A percentile compares a stretch with the other conserved stretches of the same genome.
These are phyloP conservation scores for Lophiotrema nucula DNA, from an alignment of 495 filamentous ascomycete species.

Conservation along the genomic window DNA sequence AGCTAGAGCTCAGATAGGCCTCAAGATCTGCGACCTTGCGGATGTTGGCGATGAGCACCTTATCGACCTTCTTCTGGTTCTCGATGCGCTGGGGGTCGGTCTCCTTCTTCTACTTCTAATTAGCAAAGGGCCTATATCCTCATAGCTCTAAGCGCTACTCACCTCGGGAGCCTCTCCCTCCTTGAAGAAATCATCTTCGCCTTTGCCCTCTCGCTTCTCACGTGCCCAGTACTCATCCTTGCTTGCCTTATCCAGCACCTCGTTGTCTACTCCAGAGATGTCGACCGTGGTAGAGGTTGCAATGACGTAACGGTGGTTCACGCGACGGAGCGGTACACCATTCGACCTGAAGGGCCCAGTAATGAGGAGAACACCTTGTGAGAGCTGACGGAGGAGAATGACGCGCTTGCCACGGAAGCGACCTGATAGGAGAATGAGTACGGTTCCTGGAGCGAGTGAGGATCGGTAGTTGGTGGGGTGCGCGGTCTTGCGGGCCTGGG, in stretches of 20 bases:
- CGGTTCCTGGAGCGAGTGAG: constrained; percentile 85
- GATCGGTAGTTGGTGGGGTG: constrained; percentile 80
- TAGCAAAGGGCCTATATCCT: neutral
- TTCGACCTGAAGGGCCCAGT: constrained; percentile 99
- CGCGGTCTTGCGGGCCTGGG: constrained; percentile 88
- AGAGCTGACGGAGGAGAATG: constrained; percentile 92
- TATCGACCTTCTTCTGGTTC: constrained; percentile 98
- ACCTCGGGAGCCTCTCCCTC: constrained; percentile 95
- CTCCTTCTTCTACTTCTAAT: constrained; percentile 79
- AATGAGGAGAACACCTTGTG: constrained; percentile 94
- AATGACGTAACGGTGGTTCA: constrained; percentile 98
- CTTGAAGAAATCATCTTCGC: constrained; percentile 96
- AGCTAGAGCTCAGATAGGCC: constrained; percentile 84
- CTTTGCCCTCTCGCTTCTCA: constrained; percentile 85
- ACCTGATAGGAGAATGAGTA: constrained; percentile 97
- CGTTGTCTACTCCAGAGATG: constrained; percentile 74
- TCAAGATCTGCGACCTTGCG: constrained; percentile 90
- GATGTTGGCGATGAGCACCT: constrained; percentile 82
- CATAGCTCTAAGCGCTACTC: constrained; percentile 41
- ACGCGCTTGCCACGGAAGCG: constrained; percentile 99
- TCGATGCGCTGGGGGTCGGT: constrained; percentile 80
- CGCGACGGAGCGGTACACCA: constrained; percentile 94
- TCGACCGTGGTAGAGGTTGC: constrained; percentile 90
- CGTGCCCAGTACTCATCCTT: constrained; percentile 88
- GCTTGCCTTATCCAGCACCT: constrained; percentile 79